phyloP scores from a whole-genome alignment of 495 filamentous ascomycete genomes.

The Penicillium chermesinum region DNA sequence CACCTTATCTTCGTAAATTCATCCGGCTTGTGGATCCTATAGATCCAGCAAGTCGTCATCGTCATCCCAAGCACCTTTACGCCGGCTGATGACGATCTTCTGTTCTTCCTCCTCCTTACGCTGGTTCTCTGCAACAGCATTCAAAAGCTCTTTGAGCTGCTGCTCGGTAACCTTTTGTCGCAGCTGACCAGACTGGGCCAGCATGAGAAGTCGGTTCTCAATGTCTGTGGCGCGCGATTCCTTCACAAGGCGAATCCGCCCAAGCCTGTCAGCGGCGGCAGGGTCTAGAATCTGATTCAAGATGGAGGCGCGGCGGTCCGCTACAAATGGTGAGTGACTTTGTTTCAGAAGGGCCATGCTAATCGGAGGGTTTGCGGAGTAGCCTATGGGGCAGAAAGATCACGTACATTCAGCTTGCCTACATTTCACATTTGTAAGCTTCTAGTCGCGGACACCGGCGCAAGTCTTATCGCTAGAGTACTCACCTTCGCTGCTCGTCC shows the following conservation, averaged over 20 bases:
- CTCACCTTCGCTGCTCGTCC: constrained; percentile 60
- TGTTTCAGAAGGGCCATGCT: not conserved
- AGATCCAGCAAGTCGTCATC: constrained; percentile 77
- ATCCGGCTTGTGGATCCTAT: constrained; percentile 19
- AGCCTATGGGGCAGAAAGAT: not conserved
- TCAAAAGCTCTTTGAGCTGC: constrained; percentile 86
- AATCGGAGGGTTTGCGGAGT: not conserved
- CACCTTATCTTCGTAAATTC: not conserved
- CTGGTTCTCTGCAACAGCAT: constrained; percentile 69
- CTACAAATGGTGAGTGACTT: no score
- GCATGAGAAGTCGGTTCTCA: constrained; percentile 87
- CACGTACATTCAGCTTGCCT: constrained; percentile 65
- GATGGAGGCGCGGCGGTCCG: constrained; percentile 60
- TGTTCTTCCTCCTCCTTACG: constrained; percentile 56
- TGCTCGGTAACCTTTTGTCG: constrained; percentile 84
- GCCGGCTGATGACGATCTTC: constrained; percentile 77
- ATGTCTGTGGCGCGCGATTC: constrained; percentile 83
- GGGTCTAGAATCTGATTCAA: constrained; percentile 90
- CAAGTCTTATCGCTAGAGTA: constrained; percentile 5
- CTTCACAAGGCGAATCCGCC: constrained; percentile 93
- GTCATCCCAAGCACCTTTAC: constrained; percentile 84
- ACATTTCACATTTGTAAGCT: not conserved
- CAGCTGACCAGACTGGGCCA: constrained; percentile 82
- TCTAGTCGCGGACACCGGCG: not conserved
- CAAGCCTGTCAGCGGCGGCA: constrained; percentile 86